These are phyloP conservation scores for Hypoxylon sp. DNA, from an alignment of 2,329 filamentous ascomycete genomes.

Conservation along the genomic window DNA sequence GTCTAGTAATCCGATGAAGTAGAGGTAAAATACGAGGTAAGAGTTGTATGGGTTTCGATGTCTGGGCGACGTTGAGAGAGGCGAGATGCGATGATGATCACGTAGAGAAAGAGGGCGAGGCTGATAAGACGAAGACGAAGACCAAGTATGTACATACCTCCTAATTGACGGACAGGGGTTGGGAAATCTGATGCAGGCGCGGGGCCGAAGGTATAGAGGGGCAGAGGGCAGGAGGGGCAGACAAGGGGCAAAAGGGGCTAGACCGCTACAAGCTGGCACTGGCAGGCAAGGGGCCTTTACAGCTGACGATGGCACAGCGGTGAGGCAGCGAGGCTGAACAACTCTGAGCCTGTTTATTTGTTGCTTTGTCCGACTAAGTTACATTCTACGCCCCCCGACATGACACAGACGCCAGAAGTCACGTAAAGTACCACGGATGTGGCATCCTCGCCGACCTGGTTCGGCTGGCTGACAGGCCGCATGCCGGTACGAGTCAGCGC, in stretches of 20 bases:
- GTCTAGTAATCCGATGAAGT: constrained; percentile 5
- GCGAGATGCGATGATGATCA: neutral
- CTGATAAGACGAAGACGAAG: constrained; percentile 22
- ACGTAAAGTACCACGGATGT: neutral
- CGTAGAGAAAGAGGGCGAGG: constrained; percentile 10
- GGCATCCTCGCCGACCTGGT: constrained; percentile 20
- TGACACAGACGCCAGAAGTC: neutral
- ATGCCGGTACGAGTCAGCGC: constrained; percentile 3
- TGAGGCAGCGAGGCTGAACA: constrained; percentile 28
- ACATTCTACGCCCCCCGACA: too few species aligned
- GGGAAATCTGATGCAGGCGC: constrained; percentile 3
- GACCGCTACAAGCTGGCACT: too few species aligned
- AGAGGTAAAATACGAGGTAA: neutral
- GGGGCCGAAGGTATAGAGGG: constrained; percentile 16
- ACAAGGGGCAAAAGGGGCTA: too few species aligned
- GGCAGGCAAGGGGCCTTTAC: too few species aligned
- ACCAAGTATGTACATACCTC: constrained; percentile 26
- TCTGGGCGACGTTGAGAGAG: neutral
- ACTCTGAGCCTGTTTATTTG: neutral
- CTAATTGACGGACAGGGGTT: constrained; percentile 34
- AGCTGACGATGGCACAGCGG: constrained; percentile 26
- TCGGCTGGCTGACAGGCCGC: constrained; percentile 5
- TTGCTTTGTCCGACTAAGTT: too few species aligned
- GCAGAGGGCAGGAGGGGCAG: neutral
- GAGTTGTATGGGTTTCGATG: too few species aligned